Evolutionary conservation across 2,329 filamentous ascomycete species (phyloP), one percentile per base, ranked within the genome.

Genomic region (Apiospora pterosperma): DNA sequence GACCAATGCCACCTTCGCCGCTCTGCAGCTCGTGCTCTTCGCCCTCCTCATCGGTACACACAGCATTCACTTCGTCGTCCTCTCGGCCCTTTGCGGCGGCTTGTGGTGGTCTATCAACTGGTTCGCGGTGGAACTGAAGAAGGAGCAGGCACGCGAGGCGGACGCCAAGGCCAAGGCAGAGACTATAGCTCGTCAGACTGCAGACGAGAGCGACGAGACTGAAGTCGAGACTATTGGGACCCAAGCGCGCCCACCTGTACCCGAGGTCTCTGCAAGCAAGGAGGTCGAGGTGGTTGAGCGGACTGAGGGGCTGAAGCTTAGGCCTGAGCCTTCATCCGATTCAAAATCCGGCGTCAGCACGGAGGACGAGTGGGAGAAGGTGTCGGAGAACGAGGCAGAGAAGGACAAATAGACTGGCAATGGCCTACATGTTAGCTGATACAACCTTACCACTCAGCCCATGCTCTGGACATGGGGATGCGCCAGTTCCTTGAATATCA

Each of bases 291-390:
- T 78, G 16, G 70, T 76, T 25, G 79, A 81, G 70, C 68, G 72
- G 62, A 69, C 70, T 19, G 83, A 81, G 62, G 78, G 84, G 67
- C 74, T 88, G 69, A 87, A 85, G 77, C 81, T 81, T 61, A 80
- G 83, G 58, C 72, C 72, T 19, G 76, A 70, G 65, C 66, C 71
- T 55, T 71, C 76, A 59, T 75, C 78, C 61, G 82, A 81, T 41
- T 81, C 79, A 28, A 86, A 83, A 76, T 88, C 85, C 58, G 83
- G 84, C 62, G 83, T 78, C 23, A 95, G 93, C 78, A 97, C 94
- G 5, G 95, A 98, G 80, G 95, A 95, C 74, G 95, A 98, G 79
- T 98, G 95, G 95, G 95, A 97, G 82, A 96, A 96, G 82, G 91
- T 98, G 4, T 93, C 92, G 25, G 91, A 91, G 76, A 87, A 83